These are phyloP conservation scores for Exophiala oligosperma DNA, from an alignment of 2,329 filamentous ascomycete species.

Conservation along the genomic window DNA sequence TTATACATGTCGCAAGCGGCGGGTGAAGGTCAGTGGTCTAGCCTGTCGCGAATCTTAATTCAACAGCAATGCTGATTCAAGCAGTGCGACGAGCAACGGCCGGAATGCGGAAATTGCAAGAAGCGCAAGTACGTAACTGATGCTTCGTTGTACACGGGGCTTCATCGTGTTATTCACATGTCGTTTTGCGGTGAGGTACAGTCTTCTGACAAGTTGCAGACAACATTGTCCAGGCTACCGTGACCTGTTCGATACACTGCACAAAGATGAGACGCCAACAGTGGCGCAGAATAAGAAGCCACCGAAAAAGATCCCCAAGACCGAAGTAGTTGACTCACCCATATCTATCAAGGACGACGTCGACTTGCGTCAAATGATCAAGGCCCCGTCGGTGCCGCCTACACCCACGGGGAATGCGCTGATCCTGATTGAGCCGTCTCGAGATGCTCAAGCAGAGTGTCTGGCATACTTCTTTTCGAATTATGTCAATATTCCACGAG, in stretches of 20 bases:
- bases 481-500: conserved; percentile 24
- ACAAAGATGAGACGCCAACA: conserved; percentile 17
- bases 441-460: conserved; percentile 15
- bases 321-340: neutral
- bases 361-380: neutral
- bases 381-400: too few species aligned
- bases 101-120: conserved; percentile 21
- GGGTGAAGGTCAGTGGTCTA: conserved; percentile 16
- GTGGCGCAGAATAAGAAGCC: conserved; percentile 5
- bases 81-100: conserved; percentile 21
- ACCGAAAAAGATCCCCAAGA: conserved; percentile 4
- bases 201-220: too few species aligned
- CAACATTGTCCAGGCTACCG: conserved; percentile 20
- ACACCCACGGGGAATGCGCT: neutral
- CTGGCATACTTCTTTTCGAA: conserved; percentile 22
- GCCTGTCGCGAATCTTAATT: neutral
- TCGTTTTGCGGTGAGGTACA: too few species aligned
- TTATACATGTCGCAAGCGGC: conserved; percentile 16
- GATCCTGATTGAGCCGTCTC: conserved; percentile 10
- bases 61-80: too few species aligned
- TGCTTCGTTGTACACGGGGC: too few species aligned
- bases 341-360: neutral
- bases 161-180: too few species aligned
- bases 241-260: conserved; percentile 17
- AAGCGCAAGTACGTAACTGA: conserved; percentile 5